A percentile compares a stretch with the other conserved stretches of the same genome.
phyloP scores from a whole-genome alignment of 345 rosid species.

The Cardiospermum halicacabum region DNA sequence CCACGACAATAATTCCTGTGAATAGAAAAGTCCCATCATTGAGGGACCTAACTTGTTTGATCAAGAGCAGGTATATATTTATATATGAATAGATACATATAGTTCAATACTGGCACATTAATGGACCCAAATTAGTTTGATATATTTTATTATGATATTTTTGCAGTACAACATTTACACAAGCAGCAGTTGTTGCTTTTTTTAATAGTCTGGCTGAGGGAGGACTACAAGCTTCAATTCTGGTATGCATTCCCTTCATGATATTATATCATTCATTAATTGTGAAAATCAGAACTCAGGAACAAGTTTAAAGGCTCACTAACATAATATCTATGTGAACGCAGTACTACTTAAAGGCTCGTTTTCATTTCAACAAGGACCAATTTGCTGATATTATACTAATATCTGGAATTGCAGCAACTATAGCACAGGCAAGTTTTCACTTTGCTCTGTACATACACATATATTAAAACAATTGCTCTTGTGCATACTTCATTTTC shows the following conservation, averaged over 20 bases:
- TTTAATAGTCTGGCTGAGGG: constrained; percentile 64
- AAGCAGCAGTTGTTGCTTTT: constrained; percentile 73
- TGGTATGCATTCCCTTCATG: constrained; percentile 32
- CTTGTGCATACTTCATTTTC: too few species aligned
- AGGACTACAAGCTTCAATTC: constrained; percentile 49
- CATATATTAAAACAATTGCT: too few species aligned
- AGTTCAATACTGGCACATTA: too few species aligned
- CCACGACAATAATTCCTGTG: neutral
- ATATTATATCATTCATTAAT: neutral
- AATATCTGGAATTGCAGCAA: constrained; percentile 41
- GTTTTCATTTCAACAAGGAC: constrained; percentile 71
- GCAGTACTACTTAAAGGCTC: constrained; percentile 90
- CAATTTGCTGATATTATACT: constrained; percentile 77
- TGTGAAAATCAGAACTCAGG: too few species aligned
- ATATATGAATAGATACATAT: too few species aligned
- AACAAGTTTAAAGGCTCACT: neutral
- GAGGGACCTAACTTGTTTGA: constrained; percentile 42
- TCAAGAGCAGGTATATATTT: constrained; percentile 47
- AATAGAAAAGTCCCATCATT: constrained; percentile 56
- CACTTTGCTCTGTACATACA: neutral
- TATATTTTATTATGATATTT: neutral
- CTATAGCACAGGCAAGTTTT: constrained; percentile 55
- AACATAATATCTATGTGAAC: constrained; percentile 4
- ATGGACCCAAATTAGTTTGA: too few species aligned
- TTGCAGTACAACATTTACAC: constrained; percentile 61